Percentiles rank a stretch among this genome's conserved stretches.
phyloP scores from a whole-genome alignment of 768 basidiomycete species.

The Naganishia randhawae region DNA sequence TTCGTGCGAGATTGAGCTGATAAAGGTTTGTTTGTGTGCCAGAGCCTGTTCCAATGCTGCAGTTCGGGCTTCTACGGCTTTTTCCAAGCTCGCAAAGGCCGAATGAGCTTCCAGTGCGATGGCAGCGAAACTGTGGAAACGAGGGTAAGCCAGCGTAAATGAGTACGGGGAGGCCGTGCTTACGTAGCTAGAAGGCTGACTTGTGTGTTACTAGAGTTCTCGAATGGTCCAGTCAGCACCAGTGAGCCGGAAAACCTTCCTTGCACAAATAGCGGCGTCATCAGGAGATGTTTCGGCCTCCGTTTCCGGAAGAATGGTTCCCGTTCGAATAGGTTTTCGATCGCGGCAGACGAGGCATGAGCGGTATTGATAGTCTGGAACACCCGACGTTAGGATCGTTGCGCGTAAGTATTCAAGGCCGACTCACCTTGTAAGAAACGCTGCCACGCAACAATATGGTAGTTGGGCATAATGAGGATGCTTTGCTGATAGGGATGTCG shows the following conservation, averaged over 20 bases:
- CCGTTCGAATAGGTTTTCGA: constrained; percentile 4
- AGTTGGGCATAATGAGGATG: constrained; percentile 18
- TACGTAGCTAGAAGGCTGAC: constrained; percentile 28
- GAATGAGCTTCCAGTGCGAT: constrained; percentile 27
- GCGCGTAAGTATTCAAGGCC: background rate
- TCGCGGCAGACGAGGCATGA: background rate
- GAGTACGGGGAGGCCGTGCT: no score
- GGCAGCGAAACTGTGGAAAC: constrained; percentile 30
- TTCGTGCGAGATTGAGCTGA: constrained; percentile 40
- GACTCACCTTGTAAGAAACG: constrained; percentile 20
- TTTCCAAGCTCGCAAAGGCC: constrained; percentile 14
- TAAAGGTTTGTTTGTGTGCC: constrained; percentile 13
- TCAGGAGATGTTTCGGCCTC: constrained; percentile 19
- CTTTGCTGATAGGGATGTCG: constrained; percentile 20
- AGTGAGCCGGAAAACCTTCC: constrained; percentile 19
- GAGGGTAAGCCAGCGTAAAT: no score
- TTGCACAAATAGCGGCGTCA: constrained; percentile 23
- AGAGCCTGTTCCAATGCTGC: constrained; percentile 25
- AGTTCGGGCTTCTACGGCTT: constrained; percentile 21
- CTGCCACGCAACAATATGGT: constrained; percentile 10
- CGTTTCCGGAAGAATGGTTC: constrained; percentile 20
- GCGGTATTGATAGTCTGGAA: constrained; percentile 8
- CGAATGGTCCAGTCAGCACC: background rate
- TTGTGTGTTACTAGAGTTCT: constrained; percentile 18
- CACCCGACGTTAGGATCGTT: background rate